Base-by-base conservation (phyloP, 1,139 yeast genomes). In the Sugiyamaella neomexicana region DNA sequence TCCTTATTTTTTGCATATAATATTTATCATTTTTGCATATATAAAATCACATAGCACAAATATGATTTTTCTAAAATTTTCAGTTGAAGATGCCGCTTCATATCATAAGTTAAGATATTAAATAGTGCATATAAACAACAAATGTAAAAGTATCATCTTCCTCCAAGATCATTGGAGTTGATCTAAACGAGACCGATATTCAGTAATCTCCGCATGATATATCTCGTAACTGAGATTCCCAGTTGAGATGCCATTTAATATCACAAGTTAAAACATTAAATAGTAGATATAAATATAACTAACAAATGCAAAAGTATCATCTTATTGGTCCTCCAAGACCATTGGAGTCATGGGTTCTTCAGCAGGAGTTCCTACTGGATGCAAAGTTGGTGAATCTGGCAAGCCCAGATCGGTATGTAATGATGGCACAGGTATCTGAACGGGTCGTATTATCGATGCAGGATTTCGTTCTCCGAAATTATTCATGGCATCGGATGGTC, bases 301-400 rank as follows among this genome's bases (percentile, higher is more conserved):
- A n/a, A n/a, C 25, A 3, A 23, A 40, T 23, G 25, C 25, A 40
- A 31, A 31, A 38, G 25, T 25, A 38, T 16, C 17, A 13, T 37
- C 12, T 39, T n/a, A 32, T 2, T 8, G n/a, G 25, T 53, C 56
- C 37, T 58, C 60, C 37, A 60, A 43, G 7, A 51, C 60, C 52
- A 60, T 53, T 1, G 63, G 63, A 4, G 63, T 61, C 64, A 61
- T 61, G 31, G 63, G 60, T 46, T 58, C 59, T 6, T 57, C 61
- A 29, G 47, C 47, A 32, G 61, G 62, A 27, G 60, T 59, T 9
- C 54, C 58, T 10, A 60, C 60, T n/a, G 63, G 63, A 31, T 44
- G 52, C 53, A 60, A 45, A 10, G 53, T 51, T 2, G 63, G 62
- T 15, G 62, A 58, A 13, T 53, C 59, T 12, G 61, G 61, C n/a